phyloP scores from a whole-genome alignment of 371 early-diverging fungal genomes.

The Lichtheimia corymbifera region DNA sequence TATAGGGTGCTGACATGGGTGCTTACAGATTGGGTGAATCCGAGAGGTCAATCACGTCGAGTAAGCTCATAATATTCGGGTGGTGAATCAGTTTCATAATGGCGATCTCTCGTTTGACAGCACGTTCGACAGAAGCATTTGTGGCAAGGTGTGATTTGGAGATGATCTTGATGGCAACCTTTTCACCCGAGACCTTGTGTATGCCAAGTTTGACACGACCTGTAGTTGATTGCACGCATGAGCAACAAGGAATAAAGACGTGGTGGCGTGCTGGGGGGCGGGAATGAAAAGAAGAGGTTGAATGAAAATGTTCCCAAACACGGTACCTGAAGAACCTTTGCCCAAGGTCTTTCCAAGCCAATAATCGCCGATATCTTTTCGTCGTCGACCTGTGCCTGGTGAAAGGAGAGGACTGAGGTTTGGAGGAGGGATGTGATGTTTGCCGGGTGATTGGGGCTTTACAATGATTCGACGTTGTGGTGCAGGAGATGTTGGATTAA shows the following conservation, averaged over 20 bases:
- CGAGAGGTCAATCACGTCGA: slow-evolving; percentile 83
- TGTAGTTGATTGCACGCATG: slow-evolving; percentile 19
- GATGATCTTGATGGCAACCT: slow-evolving; percentile 92
- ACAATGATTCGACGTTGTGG: slow-evolving; percentile 36
- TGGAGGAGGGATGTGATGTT: slow-evolving; percentile 16
- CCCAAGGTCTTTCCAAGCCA: slow-evolving; percentile 78
- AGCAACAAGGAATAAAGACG: too few species aligned
- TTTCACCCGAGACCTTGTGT: slow-evolving; percentile 72
- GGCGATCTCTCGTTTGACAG: slow-evolving; percentile 92
- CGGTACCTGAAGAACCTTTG: slow-evolving; percentile 79
- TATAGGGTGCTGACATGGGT: neutral
- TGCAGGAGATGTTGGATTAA: slow-evolving; percentile 36
- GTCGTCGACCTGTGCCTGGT: slow-evolving; percentile 42
- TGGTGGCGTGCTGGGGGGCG: neutral
- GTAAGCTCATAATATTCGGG: slow-evolving; percentile 85
- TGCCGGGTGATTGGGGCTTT: slow-evolving; percentile 21
- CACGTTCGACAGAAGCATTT: slow-evolving; percentile 66
- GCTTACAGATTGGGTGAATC: slow-evolving; percentile 71
- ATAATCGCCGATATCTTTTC: slow-evolving; percentile 76
- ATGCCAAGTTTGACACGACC: slow-evolving; percentile 81
- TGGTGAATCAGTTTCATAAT: slow-evolving; percentile 93
- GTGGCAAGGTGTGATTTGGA: slow-evolving; percentile 64
- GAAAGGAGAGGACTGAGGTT: slow-evolving; percentile 16
- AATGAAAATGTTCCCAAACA: neutral
- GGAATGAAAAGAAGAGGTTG: neutral